A percentile compares a stretch with the other conserved stretches of the same genome.
These are phyloP conservation scores for Podospora pseudopauciseta DNA, from an alignment of 495 filamentous ascomycete genomes.

Conservation along the genomic window DNA sequence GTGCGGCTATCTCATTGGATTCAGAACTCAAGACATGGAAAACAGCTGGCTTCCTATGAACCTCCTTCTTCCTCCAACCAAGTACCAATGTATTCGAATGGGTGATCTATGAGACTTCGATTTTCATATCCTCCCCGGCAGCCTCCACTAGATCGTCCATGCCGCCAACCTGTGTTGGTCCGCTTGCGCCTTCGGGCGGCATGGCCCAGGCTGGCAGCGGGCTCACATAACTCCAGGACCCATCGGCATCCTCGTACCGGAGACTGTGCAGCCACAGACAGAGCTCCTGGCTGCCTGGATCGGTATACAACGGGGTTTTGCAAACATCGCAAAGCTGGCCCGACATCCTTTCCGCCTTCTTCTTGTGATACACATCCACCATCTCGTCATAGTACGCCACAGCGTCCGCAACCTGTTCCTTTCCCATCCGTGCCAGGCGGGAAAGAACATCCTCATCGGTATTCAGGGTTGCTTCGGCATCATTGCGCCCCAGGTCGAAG, in stretches of 20 bases:
- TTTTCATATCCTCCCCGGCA: constrained; percentile 31
- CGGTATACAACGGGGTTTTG: constrained; percentile 83
- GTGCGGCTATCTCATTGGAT: background rate
- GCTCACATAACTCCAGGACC: constrained; percentile 83
- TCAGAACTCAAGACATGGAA: background rate
- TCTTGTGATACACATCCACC: constrained; percentile 77
- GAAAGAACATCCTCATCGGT: constrained; percentile 87
- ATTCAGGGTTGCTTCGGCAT: constrained; percentile 58
- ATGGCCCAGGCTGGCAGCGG: constrained; percentile 81
- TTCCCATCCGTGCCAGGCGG: constrained; percentile 83
- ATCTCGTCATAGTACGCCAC: constrained; percentile 93
- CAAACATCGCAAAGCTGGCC: constrained; percentile 77
- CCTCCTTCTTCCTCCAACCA: background rate
- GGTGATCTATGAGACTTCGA: background rate
- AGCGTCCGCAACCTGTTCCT: constrained; percentile 82
- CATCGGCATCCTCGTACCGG: constrained; percentile 75
- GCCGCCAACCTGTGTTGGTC: constrained; percentile 54
- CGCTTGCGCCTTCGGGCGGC: constrained; percentile 62
- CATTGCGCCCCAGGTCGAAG: constrained; percentile 65
- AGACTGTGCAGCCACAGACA: constrained; percentile 91
- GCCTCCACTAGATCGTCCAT: constrained; percentile 52
- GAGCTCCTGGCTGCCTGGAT: constrained; percentile 84
- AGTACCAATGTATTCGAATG: background rate
- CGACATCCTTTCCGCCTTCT: constrained; percentile 87
- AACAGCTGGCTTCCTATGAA: background rate